A percentile compares a stretch with the other conserved stretches of the same genome.
Conservation (phyloP, 768 basidiomycete genomes). For the Stropharia rugosoannulata region DNA sequence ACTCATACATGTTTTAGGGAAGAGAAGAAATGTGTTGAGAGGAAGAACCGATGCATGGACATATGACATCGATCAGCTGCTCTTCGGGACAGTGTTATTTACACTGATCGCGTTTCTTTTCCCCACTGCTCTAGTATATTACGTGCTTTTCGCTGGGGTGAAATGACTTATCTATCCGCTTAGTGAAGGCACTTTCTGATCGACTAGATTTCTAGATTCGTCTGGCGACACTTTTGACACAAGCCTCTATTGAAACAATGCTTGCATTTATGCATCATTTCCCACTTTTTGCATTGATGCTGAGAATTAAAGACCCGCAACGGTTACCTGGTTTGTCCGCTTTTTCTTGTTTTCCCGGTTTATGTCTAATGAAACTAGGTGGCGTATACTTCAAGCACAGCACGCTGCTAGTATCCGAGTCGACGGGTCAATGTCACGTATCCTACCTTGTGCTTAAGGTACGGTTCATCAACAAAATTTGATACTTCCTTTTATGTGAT, state of each 20-base stretch:
- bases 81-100: slow-evolving; percentile 92
- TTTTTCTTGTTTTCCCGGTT: background rate
- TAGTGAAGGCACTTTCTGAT: slow-evolving; percentile 29
- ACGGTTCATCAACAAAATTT: background rate
- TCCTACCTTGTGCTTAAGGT: slow-evolving; percentile 34
- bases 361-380: slow-evolving; percentile 10
- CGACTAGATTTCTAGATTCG: slow-evolving; percentile 33
- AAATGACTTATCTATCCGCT: slow-evolving; percentile 11
- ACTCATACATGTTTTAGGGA: slow-evolving; percentile 50
- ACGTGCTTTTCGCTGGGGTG: slow-evolving; percentile 75
- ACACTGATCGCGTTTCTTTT: slow-evolving; percentile 78
- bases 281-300: slow-evolving; percentile 84
- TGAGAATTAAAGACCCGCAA: slow-evolving; percentile 80
- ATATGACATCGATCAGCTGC: slow-evolving; percentile 90
- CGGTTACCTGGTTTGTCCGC: slow-evolving; percentile 68
- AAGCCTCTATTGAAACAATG: slow-evolving; percentile 61
- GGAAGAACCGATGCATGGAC: slow-evolving; percentile 88
- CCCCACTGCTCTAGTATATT: slow-evolving; percentile 87
- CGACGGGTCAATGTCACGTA: slow-evolving; percentile 8
- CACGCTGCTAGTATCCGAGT: background rate
- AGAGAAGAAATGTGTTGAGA: slow-evolving; percentile 83
- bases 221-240: slow-evolving; percentile 48
- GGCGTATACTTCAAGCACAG: slow-evolving; percentile 17
- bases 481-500: background rate
- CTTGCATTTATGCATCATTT: slow-evolving; percentile 89